Conservation (phyloP, 148 eudicot genomes). For the Dysphania ambrosioides region DNA sequence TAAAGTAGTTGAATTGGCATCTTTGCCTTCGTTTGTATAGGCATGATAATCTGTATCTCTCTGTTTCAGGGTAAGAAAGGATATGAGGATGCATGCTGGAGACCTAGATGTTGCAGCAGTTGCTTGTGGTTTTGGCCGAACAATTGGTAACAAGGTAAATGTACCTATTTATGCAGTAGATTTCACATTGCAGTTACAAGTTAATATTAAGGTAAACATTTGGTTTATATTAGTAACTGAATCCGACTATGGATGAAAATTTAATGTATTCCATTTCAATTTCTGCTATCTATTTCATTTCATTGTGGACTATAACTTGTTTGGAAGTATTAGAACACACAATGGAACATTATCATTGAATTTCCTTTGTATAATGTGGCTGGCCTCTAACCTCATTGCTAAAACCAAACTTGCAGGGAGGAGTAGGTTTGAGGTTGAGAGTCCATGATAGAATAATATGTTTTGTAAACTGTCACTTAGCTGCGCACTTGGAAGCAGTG, state of each 20-base stretch:
- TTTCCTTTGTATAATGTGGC: not conserved
- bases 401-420: constrained; percentile 61
- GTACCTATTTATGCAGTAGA: not conserved
- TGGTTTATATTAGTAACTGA: not conserved
- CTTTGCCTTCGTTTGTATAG: not conserved
- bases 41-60: constrained; percentile 18
- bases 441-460: constrained; percentile 88
- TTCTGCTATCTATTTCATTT: too few relatives aligned
- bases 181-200: not conserved
- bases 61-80: constrained; percentile 74
- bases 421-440: constrained; percentile 94
- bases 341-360: not conserved
- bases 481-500: constrained; percentile 98
- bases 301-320: too few relatives aligned
- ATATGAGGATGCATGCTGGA: constrained; percentile 77
- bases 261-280: too few relatives aligned
- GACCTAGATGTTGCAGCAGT: constrained; percentile 96
- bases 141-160: constrained; percentile 93
- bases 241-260: not conserved
- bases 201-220: not conserved
- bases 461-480: constrained; percentile 89
- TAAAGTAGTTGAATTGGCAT: too few relatives aligned
- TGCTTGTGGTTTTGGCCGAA: constrained; percentile 97
- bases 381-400: constrained; percentile 6
- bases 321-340: too few relatives aligned